Evolutionary conservation across 371 early-diverging fungal genomes (phyloP).

Genomic region (Mucor circinelloides): DNA sequence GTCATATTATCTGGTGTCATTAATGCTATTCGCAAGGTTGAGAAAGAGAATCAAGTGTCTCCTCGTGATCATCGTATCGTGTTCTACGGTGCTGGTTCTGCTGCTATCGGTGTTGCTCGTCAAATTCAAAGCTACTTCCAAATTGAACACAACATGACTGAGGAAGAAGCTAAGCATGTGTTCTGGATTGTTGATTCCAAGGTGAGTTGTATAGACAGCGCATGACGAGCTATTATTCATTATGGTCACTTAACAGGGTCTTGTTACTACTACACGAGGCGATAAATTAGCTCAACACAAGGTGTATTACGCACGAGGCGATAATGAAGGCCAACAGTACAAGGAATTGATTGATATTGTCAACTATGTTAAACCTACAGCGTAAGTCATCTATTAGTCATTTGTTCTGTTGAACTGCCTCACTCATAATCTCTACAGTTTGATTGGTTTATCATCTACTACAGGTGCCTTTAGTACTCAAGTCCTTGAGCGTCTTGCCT

Average conservation of each 20-base stretch:
- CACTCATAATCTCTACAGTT: too few relatives aligned
- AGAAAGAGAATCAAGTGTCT: conserved; percentile 52
- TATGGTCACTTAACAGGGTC: conserved; percentile 42
- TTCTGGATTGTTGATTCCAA: conserved; percentile 91
- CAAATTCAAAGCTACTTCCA: conserved; percentile 82
- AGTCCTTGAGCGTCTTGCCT: conserved; percentile 67
- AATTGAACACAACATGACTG: conserved; percentile 64
- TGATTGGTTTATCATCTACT: conserved; percentile 86
- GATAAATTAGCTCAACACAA: conserved; percentile 87
- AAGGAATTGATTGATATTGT: conserved; percentile 70
- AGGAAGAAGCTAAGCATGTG: conserved; percentile 73
- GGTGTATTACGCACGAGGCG: conserved; percentile 78
- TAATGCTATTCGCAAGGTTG: conserved; percentile 75
- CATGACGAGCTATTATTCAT: not conserved
- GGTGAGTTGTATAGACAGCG: not conserved
- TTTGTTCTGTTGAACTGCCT: not conserved
- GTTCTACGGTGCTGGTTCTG: conserved; percentile 89
- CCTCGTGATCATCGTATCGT: conserved; percentile 83
- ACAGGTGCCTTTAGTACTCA: conserved; percentile 73
- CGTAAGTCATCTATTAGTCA: conserved; percentile 31
- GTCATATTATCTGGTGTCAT: conserved; percentile 92
- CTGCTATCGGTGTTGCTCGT: conserved; percentile 91
- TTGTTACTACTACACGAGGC: conserved; percentile 83
- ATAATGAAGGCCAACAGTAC: conserved; percentile 77
- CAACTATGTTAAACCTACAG: conserved; percentile 56